A percentile compares a stretch with the other conserved stretches of the same genome.
phyloP scores from a whole-genome alignment of 23 red algal genomes.

The Gracilaria domingensis region DNA sequence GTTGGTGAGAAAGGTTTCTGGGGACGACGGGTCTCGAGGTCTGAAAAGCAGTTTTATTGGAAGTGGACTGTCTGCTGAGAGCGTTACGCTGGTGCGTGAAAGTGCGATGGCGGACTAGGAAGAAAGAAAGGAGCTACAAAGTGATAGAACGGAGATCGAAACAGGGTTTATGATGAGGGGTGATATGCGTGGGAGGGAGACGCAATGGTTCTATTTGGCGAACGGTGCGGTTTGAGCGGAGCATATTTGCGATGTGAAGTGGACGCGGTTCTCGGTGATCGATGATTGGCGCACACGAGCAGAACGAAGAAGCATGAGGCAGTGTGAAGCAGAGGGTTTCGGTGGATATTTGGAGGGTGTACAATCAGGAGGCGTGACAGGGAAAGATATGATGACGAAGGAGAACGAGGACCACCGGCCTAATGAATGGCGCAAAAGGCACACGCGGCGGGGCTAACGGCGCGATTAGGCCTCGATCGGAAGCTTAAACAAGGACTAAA shows the following conservation, averaged over 20 bases:
- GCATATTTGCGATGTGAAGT: not conserved
- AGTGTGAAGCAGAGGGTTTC: not conserved
- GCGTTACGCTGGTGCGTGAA: no score
- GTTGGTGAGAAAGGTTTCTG: not conserved
- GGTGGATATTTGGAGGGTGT: not conserved
- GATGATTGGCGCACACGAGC: not conserved
- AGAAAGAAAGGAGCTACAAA: no score
- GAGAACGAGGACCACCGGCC: not conserved
- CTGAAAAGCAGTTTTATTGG: not conserved
- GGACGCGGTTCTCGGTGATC: not conserved
- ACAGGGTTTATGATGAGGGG: no score
- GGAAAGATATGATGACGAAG: not conserved
- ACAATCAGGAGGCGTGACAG: not conserved
- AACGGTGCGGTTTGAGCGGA: not conserved
- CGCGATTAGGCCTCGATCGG: not conserved
- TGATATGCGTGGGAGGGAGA: no score
- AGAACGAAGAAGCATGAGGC: not conserved
- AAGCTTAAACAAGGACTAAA: not conserved
- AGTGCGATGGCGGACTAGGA: no score
- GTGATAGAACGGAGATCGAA: no score
- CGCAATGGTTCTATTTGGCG: no score
- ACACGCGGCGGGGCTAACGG: not conserved
- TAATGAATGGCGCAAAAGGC: not conserved
- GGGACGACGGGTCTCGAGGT: not conserved
- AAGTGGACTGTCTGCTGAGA: not conserved